Evolutionary conservation across 108 stramenopile genomes (phyloP).

Genomic region (Fistulifera pelliculosa): DNA sequence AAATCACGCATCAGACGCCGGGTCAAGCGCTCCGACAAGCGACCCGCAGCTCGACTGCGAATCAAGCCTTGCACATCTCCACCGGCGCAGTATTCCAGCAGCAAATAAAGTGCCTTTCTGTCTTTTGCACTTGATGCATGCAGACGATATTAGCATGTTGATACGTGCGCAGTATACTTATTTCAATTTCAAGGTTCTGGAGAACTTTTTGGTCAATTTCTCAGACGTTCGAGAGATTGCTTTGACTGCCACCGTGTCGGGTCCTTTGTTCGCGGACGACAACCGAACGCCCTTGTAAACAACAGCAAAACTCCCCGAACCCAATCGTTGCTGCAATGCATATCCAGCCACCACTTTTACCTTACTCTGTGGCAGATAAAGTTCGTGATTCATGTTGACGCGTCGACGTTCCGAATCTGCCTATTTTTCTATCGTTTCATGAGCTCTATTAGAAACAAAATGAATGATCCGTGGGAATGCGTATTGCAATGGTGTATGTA

Average conservation of each 20-base stretch:
- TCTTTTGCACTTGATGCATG: constrained; percentile 79
- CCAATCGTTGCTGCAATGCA: constrained; percentile 50
- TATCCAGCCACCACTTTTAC: constrained; percentile 64
- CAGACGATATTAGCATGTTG: constrained; percentile 88
- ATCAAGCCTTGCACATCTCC: constrained; percentile 91
- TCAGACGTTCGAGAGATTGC: constrained; percentile 75
- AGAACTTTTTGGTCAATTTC: constrained; percentile 90
- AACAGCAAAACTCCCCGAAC: constrained; percentile 72
- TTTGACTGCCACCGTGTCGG: constrained; percentile 82
- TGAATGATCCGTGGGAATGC: too few species aligned
- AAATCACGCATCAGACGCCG: constrained; percentile 87
- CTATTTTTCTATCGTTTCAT: too few species aligned
- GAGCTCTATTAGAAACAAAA: too few species aligned
- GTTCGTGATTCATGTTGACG: too few species aligned
- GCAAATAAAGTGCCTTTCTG: constrained; percentile 78
- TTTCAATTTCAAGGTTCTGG: constrained; percentile 94
- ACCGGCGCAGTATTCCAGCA: constrained; percentile 94
- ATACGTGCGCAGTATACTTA: constrained; percentile 86
- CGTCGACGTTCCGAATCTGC: too few species aligned
- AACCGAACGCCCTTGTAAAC: constrained; percentile 73
- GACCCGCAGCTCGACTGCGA: constrained; percentile 50
- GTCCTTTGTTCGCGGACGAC: constrained; percentile 10
- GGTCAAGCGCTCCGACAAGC: constrained; percentile 73
- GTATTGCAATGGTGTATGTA: too few species aligned
- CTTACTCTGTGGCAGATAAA: background rate